A percentile compares a stretch with the other conserved stretches of the same genome.
Conservation (phyloP, 192 early-diverging fungal genomes). For the Physocladia obscura region DNA sequence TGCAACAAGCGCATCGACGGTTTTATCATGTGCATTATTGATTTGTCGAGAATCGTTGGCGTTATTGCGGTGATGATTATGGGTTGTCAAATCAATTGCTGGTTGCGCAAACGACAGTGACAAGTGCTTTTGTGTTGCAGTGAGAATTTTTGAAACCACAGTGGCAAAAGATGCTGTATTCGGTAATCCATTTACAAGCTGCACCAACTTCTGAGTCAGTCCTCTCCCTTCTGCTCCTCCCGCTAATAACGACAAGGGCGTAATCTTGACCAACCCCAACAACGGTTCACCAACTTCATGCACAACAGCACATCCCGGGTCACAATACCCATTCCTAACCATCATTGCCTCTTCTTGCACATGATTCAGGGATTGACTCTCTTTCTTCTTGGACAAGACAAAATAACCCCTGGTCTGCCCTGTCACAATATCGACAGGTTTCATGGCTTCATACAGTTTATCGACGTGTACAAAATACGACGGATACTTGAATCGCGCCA, state of each 20-base stretch:
- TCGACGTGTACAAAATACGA: slow-evolving; percentile 77
- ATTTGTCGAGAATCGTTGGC: neutral
- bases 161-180: neutral
- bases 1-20: neutral
- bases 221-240: neutral
- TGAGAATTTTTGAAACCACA: neutral
- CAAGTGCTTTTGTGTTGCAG: neutral
- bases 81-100: slow-evolving; percentile 1
- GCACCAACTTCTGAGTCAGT: neutral
- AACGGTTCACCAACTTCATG: neutral
- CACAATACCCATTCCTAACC: neutral
- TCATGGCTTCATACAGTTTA: slow-evolving; percentile 75
- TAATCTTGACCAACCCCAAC: slow-evolving; percentile 10
- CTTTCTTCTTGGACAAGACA: slow-evolving; percentile 51
- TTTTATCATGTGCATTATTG: neutral
- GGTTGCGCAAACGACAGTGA: slow-evolving; percentile 11
- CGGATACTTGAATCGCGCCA: slow-evolving; percentile 88
- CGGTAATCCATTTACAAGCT: neutral
- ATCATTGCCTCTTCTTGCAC: neutral
- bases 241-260: slow-evolving; percentile 14
- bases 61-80: too few species aligned
- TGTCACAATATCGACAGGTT: slow-evolving; percentile 80
- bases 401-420: slow-evolving; percentile 84
- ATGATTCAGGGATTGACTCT: neutral
- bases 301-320: neutral